Percentiles rank a stretch among this genome's conserved stretches.
phyloP scores from a whole-genome alignment of 805 yeast genomes.

The Nakazawaea molendinolei region DNA sequence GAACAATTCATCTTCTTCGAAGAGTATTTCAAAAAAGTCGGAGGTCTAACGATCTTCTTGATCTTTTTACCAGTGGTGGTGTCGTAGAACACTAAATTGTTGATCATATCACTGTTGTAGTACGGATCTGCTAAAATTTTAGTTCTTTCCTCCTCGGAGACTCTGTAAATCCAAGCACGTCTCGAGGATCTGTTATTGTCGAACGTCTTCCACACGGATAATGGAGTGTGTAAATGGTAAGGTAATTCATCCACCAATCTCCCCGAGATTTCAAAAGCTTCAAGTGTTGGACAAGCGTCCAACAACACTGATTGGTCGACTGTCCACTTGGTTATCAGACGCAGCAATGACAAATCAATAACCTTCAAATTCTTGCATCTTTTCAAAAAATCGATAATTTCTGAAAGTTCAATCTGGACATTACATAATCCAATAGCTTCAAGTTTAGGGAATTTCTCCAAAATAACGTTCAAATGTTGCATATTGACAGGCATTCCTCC shows the following conservation, averaged over 20 bases:
- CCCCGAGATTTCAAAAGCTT: constrained; percentile 62
- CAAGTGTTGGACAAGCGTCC: constrained; percentile 39
- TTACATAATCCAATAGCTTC: constrained; percentile 38
- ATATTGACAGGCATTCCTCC: constrained; percentile 44
- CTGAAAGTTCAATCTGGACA: constrained; percentile 29
- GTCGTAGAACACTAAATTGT: constrained; percentile 49
- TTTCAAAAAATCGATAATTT: constrained; percentile 28
- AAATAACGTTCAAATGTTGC: constrained; percentile 31
- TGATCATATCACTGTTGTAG: constrained; percentile 20
- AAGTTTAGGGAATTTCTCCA: constrained; percentile 31
- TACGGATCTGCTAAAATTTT: constrained; percentile 18
- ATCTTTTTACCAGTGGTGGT: constrained; percentile 58
- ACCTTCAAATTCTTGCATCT: constrained; percentile 32
- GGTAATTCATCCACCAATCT: constrained; percentile 43
- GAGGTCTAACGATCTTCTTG: constrained; percentile 36
- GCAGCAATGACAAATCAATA: constrained; percentile 63
- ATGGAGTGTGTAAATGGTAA: constrained; percentile 24
- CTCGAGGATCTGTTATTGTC: constrained; percentile 57
- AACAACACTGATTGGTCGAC: constrained; percentile 41
- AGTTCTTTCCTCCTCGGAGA: constrained; percentile 18
- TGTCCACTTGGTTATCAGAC: constrained; percentile 53
- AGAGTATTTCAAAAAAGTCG: constrained; percentile 45
- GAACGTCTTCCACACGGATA: constrained; percentile 39
- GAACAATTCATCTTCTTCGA: constrained; percentile 48
- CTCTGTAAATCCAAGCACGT: constrained; percentile 72